Conservation (phyloP, 176 grass and related monocot species). For the Oryza punctata region DNA sequence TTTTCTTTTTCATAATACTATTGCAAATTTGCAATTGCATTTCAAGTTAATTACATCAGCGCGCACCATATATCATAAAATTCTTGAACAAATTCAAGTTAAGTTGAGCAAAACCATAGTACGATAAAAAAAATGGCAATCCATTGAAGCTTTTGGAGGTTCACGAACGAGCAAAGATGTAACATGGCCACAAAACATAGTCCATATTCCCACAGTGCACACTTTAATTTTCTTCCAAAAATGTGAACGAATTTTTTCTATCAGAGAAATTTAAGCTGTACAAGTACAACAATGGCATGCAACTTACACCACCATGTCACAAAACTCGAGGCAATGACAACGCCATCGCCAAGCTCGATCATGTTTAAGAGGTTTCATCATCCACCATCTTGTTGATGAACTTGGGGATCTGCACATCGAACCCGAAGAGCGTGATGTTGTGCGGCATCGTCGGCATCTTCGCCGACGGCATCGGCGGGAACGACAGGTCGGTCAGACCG, state of each 20-base stretch:
- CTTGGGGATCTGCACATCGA: conserved; percentile 41
- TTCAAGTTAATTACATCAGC: too few species aligned
- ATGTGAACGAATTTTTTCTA: background rate
- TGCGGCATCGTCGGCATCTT: conserved; percentile 49
- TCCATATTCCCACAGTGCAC: background rate
- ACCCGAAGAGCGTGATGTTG: conserved; percentile 45
- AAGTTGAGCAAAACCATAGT: background rate
- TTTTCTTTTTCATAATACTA: too few species aligned
- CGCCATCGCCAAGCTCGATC: background rate
- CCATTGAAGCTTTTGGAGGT: too few species aligned
- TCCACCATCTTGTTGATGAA: conserved; percentile 53
- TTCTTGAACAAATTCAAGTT: background rate
- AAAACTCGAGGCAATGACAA: background rate
- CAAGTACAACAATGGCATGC: background rate
- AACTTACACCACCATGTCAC: background rate
- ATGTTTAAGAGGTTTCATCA: background rate
- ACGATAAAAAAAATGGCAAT: background rate
- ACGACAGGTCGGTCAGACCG: conserved; percentile 31
- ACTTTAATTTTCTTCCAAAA: background rate
- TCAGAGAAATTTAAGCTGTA: background rate
- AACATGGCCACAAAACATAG: too few species aligned
- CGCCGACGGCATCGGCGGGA: conserved; percentile 52
- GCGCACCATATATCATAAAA: too few species aligned
- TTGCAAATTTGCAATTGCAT: too few species aligned
- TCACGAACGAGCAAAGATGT: too few species aligned